Conservation (phyloP, 257 asterid genomes). For the Fraxinus pennsylvanica region DNA sequence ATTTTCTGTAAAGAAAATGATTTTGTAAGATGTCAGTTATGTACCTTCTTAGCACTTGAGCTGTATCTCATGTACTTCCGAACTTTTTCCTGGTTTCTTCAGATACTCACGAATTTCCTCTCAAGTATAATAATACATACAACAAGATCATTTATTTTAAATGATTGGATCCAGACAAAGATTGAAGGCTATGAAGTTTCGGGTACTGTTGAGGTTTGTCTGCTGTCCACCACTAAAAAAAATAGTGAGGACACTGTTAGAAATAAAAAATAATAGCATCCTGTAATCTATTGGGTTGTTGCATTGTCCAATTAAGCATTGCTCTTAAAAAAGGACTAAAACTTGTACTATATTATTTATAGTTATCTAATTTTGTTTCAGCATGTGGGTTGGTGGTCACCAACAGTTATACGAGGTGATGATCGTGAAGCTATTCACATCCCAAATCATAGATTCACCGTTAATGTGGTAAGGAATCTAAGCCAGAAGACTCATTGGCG, state of each 20-base stretch:
- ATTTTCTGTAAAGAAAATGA: neutral
- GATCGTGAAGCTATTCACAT: slow-evolving; percentile 97
- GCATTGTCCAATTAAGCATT: neutral
- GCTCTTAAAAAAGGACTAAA: neutral
- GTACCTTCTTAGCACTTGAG: neutral
- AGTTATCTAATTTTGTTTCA: slow-evolving; percentile 31
- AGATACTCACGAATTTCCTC: slow-evolving; percentile 96
- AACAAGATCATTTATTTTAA: slow-evolving; percentile 81
- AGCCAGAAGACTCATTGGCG: slow-evolving; percentile 96
- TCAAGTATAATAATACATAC: slow-evolving; percentile 98
- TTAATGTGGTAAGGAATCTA: slow-evolving; percentile 87
- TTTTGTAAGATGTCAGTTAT: neutral
- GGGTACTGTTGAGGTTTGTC: slow-evolving; percentile 92
- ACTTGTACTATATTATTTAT: neutral
- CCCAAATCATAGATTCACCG: slow-evolving; percentile 90
- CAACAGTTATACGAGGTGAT: slow-evolving; percentile 88
- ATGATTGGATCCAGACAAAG: slow-evolving; percentile 96
- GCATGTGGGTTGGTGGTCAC: slow-evolving; percentile 99
- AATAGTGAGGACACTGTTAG: neutral
- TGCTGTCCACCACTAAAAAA: neutral
- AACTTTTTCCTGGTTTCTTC: slow-evolving; percentile 29
- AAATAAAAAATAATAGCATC: neutral
- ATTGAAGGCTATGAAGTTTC: slow-evolving; percentile 96
- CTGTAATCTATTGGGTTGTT: neutral
- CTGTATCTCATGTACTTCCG: neutral